Evolutionary conservation across 768 basidiomycete species (phyloP).

Genomic region (Leccinum longicurvipes): DNA sequence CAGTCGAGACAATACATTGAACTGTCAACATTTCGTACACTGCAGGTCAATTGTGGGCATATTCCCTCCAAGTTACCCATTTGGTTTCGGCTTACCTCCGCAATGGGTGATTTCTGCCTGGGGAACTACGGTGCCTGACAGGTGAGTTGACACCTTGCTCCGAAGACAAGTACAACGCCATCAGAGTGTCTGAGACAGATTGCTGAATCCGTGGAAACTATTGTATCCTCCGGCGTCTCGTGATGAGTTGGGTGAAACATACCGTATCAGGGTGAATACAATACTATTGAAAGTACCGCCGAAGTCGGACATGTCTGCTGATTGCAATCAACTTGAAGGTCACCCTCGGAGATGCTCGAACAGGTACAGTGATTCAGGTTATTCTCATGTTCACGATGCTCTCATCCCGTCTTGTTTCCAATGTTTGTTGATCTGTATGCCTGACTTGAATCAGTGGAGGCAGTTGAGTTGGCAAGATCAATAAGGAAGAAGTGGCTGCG

Average conservation of each 20-base stretch:
- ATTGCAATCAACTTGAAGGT: no score
- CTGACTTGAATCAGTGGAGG: conserved; percentile 11
- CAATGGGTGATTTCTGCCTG: conserved; percentile 13
- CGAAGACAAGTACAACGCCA: neutral
- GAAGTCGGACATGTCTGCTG: conserved; percentile 34
- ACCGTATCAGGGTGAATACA: conserved; percentile 50
- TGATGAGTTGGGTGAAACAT: conserved; percentile 45
- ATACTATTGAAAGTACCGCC: conserved; percentile 39
- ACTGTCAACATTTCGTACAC: no score
- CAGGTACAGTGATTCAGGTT: conserved; percentile 17
- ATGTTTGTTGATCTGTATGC: conserved; percentile 1
- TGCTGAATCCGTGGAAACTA: conserved; percentile 44
- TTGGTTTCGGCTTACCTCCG: neutral
- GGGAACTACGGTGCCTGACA: conserved; percentile 34
- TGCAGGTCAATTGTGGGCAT: conserved; percentile 48
- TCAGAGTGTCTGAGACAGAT: conserved; percentile 25
- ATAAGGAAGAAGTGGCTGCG: conserved; percentile 7
- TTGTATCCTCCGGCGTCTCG: conserved; percentile 26
- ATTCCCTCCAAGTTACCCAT: neutral
- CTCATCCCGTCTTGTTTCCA: conserved; percentile 25
- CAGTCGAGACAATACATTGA: conserved; percentile 44
- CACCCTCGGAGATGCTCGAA: conserved; percentile 1
- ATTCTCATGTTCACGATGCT: conserved; percentile 42
- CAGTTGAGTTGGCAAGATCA: conserved; percentile 13
- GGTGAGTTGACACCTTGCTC: conserved; percentile 6